Base-by-base conservation (phyloP, 2,329 filamentous ascomycete species). In the Stachybotrys elegans region DNA sequence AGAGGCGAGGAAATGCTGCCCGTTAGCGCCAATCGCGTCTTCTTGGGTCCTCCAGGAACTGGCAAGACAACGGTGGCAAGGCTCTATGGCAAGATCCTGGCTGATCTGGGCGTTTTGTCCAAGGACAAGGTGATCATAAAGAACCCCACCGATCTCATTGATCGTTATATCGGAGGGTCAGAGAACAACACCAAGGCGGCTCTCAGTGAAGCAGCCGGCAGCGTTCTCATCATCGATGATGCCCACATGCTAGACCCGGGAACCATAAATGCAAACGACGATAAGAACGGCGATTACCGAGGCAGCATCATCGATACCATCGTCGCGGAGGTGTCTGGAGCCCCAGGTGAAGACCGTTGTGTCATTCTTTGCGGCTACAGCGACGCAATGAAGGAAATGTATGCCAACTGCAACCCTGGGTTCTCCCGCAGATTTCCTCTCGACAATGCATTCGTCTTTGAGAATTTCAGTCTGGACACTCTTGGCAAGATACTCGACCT, bases 191-290 rank as follows among this genome's bases (percentile, higher is more conserved):
- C 86, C 0, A 88, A 86, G 53, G 79, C 70, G 0, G 88, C 89
- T 13, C 69, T 90, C 0, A 77, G 76, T 2, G 68, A 78, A 0
- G 79, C 83, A 0, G 52, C 74, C 2, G 86, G 86, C 1, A 90
- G 88, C 53, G 82, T 90, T 1, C 70, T 91, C 0, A 79, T 90
- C 27, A 88, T 91, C 12, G 86, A 91, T 48, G 86, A 91, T 57
- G 85, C 85, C 0, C 89, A 90, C 51, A 80, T 80, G 53, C 71
- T 90, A 0, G 76, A 73, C 42, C 61, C 65, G 1, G 69, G 69
- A 1, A 61, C 60, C 8, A 60, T 56, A 1, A 54, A 53, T 11
- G 48, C 48, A 6, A 49, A 48, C 22, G 67, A 67, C 9, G 67
- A 67, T 11, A 60, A 66, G 0, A 57, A 58, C 40, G 56, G 56